phyloP scores from a whole-genome alignment of 768 basidiomycete genomes.

The Cystofilobasidium capitatum region DNA sequence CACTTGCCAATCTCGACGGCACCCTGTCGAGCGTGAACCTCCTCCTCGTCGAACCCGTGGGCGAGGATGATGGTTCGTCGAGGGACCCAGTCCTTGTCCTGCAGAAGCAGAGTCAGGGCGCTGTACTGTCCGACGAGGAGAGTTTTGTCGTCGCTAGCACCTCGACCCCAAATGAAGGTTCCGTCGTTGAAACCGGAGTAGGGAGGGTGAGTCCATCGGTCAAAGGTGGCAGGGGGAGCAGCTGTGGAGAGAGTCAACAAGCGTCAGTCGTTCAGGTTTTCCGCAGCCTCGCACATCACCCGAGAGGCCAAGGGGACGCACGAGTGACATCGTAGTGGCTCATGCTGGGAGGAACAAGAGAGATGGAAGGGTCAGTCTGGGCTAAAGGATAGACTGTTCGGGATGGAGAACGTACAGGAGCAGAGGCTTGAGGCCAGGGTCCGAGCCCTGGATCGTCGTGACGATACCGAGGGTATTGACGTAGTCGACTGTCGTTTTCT shows the following conservation, averaged over 20 bases:
- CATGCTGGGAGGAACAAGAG: slow-evolving; percentile 13
- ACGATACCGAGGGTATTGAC: slow-evolving; percentile 26
- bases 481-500: slow-evolving; percentile 12
- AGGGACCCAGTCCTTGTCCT: slow-evolving; percentile 20
- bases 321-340: slow-evolving; percentile 39
- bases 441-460: slow-evolving; percentile 21
- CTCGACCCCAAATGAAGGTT: slow-evolving; percentile 35
- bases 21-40: slow-evolving; percentile 36
- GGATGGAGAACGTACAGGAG: slow-evolving; percentile 14
- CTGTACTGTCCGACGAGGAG: slow-evolving; percentile 32
- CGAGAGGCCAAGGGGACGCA: no score
- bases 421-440: slow-evolving; percentile 23
- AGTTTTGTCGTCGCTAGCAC: slow-evolving; percentile 37
- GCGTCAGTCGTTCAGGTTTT: no score
- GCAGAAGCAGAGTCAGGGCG: slow-evolving; percentile 35
- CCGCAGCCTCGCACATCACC: no score
- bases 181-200: slow-evolving; percentile 36
- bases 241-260: no score
- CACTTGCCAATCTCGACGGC: slow-evolving; percentile 36
- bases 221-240: slow-evolving; percentile 32
- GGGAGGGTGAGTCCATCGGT: slow-evolving; percentile 27
- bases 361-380: neutral
- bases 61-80: slow-evolving; percentile 36
- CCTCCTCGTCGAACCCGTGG: slow-evolving; percentile 38
- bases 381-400: neutral